These are phyloP conservation scores for Clarireedia homoeocarpa DNA, from an alignment of 2,329 filamentous ascomycete genomes.

Conservation along the genomic window DNA sequence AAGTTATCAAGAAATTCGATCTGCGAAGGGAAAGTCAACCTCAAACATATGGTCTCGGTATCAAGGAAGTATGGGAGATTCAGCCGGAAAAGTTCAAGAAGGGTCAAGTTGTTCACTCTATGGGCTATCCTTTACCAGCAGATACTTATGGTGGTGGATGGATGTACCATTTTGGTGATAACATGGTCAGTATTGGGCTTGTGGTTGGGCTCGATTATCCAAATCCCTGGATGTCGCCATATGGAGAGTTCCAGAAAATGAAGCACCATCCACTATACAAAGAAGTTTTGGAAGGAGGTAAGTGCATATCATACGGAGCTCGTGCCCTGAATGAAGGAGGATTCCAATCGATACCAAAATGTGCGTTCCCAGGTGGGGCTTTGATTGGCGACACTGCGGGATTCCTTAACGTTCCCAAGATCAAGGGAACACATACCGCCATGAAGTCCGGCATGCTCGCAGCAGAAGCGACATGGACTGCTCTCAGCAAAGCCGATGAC, in stretches of 20 bases:
- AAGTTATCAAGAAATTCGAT: conserved; percentile 91
- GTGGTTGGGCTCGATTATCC: conserved; percentile 92
- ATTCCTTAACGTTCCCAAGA: conserved; percentile 95
- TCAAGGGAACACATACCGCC: conserved; percentile 96
- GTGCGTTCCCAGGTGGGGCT: conserved; percentile 90
- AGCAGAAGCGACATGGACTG: conserved; percentile 80
- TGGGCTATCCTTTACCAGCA: conserved; percentile 83
- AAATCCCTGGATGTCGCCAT: conserved; percentile 94
- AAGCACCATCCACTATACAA: conserved; percentile 94
- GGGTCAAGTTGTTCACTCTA: conserved; percentile 77
- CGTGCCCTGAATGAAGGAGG: conserved; percentile 89
- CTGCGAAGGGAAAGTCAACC: conserved; percentile 80
- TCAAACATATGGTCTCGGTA: conserved; percentile 88
- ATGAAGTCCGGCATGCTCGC: conserved; percentile 98
- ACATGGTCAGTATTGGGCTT: conserved; percentile 84
- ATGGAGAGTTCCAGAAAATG: conserved; percentile 95
- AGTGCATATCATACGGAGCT: conserved; percentile 94
- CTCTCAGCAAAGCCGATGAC: conserved; percentile 50
- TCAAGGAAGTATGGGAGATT: conserved; percentile 98
- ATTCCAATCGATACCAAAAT: conserved; percentile 96
- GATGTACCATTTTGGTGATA: conserved; percentile 99
- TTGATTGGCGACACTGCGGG: conserved; percentile 94
- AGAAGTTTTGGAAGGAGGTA: conserved; percentile 83
- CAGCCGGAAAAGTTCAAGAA: conserved; percentile 85
- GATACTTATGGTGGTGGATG: conserved; percentile 97